Evolutionary conservation across 768 basidiomycete genomes (phyloP), one percentile per base, ranked within the genome.

Genomic region (Phanerodontia chrysosporium): DNA sequence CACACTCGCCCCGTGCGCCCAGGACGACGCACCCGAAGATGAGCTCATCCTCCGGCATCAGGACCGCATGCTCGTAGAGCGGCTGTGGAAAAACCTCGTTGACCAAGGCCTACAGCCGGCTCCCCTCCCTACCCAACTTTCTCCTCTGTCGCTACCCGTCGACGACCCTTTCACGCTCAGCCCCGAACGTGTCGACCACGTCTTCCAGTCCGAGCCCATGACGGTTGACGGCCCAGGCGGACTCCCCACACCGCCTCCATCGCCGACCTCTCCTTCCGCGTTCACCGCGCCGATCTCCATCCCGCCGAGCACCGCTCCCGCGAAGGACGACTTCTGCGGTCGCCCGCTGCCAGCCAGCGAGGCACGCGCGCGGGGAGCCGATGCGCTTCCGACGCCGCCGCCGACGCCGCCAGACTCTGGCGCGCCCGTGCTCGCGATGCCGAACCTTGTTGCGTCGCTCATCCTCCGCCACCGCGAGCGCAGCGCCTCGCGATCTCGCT

Each of bases 51-150:
- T 51, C 4, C 55, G 36, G 6, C 9, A 16, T 7, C 73, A 74
- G 66, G 76, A 77, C 53, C 65, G 55, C 32, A 28, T 69, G 42
- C 66, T 77, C 57, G 70, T 65, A 14, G 69, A 71, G 54, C 71
- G 58, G 45, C 70, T 78, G 46, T 70, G 70, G 65, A 65, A 62
- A 35, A 66, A 66, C 25, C 62, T 77, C 35, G 46, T 68, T 21
- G 71, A 71, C 9, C 66, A 70, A 55, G 75, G 76, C 10, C 72
- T 69, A 58, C 58, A 58, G 39, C 65, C 67, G 25, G 55, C 62
- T 1, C 60, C 62, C 4, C 42, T 66, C 21, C 30, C 22, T 24
- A 25, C 56, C 29, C 48, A 45, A 1, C 25, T 42, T 4, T 42
- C 63, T 18, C 36, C 49, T 16, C 22, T 51, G 25, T 35, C 55